Percentiles rank a stretch among this genome's conserved stretches.
Evolutionary conservation across 1,284 basidiomycete genomes (phyloP).

Genomic region (Sutorius eximius): DNA sequence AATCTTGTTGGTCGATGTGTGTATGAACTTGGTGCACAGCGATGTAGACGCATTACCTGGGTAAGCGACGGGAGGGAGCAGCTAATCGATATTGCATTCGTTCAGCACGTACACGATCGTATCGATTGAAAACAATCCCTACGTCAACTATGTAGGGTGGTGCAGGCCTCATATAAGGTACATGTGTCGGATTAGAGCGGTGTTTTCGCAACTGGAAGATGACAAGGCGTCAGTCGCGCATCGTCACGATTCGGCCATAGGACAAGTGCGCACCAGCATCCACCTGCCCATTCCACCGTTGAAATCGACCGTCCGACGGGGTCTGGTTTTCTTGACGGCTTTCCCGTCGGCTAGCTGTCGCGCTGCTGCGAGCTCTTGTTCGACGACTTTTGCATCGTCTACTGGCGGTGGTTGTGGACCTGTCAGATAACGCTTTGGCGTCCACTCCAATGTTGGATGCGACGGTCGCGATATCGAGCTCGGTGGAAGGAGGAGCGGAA

Average conservation of each 20-base stretch:
- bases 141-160: conserved; percentile 85
- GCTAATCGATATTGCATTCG: conserved; percentile 47
- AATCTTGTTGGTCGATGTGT: conserved; percentile 98
- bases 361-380: conserved; percentile 75
- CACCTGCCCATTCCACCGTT: conserved; percentile 85
- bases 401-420: conserved; percentile 71
- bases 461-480: conserved; percentile 37
- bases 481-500: conserved; percentile 44
- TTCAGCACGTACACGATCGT: conserved; percentile 19
- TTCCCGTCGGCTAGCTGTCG: conserved; percentile 70
- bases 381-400: conserved; percentile 71
- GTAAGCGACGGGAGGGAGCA: conserved; percentile 91
- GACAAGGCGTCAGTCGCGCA: not conserved
- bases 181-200: conserved; percentile 69
- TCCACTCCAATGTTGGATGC: conserved; percentile 52
- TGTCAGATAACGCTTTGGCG: conserved; percentile 47
- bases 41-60: conserved; percentile 87
- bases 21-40: conserved; percentile 92
- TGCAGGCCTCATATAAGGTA: conserved; percentile 76
- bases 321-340: conserved; percentile 86
- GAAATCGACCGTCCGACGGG: conserved; percentile 92
- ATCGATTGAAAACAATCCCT: conserved; percentile 34
- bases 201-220: conserved; percentile 65
- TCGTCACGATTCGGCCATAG: not conserved
- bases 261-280: conserved; percentile 56